These are phyloP conservation scores for Priceomyces haplophilus DNA, from an alignment of 805 yeast species.

Conservation along the genomic window DNA sequence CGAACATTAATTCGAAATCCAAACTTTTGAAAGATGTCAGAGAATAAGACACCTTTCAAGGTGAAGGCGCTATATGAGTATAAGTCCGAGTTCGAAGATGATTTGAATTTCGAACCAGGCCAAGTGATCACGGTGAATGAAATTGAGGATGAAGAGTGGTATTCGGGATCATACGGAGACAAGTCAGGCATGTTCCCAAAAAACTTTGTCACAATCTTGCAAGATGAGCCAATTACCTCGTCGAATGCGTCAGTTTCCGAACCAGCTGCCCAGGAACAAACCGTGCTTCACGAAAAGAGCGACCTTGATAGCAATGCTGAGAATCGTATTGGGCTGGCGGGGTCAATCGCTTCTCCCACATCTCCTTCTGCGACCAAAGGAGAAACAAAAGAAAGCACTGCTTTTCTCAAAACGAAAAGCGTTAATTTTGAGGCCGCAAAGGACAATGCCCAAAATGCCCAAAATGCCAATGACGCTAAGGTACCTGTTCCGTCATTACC, in stretches of 20 bases:
- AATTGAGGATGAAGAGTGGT: conserved; percentile 92
- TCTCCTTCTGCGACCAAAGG: not conserved
- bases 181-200: conserved; percentile 82
- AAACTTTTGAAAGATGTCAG: conserved; percentile 13
- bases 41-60: conserved; percentile 50
- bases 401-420: not conserved
- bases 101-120: conserved; percentile 65
- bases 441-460: not conserved
- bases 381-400: too few species aligned
- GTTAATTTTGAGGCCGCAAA: not conserved
- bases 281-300: conserved; percentile 4
- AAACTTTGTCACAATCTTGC: conserved; percentile 61
- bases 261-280: conserved; percentile 5
- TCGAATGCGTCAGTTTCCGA: conserved; percentile 6
- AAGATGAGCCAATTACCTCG: conserved; percentile 9
- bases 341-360: not conserved
- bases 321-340: not conserved
- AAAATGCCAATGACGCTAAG: not conserved
- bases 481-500: conserved; percentile 11
- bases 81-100: conserved; percentile 68
- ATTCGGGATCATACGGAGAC: conserved; percentile 65
- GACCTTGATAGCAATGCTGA: not conserved
- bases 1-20: too few species aligned
- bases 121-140: conserved; percentile 71
- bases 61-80: conserved; percentile 70